Percentiles rank a stretch among this genome's conserved stretches.
Evolutionary conservation across 2,329 filamentous ascomycete species (phyloP).

Genomic region (Aspergillus candidus): DNA sequence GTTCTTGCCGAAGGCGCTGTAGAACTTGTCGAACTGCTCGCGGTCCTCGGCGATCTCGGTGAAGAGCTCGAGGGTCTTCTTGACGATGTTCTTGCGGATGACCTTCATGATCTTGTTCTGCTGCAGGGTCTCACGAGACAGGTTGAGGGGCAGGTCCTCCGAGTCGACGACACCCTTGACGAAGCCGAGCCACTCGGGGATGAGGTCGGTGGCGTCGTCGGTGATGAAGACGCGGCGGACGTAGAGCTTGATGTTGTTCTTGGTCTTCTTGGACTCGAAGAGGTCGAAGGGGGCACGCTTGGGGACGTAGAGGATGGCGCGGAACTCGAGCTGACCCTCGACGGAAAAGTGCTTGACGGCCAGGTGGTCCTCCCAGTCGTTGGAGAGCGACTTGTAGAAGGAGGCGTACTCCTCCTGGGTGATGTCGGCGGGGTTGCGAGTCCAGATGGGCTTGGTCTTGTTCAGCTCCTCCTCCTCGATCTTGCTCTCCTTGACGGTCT

Average conservation of each 20-base stretch:
- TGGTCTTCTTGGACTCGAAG: conserved; percentile 99
- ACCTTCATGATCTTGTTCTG: conserved; percentile 99
- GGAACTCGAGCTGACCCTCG: conserved; percentile 99
- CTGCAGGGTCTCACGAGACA: conserved; percentile 99
- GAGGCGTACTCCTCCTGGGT: conserved; percentile 92
- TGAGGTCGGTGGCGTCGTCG: conserved; percentile 96
- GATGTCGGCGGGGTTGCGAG: conserved; percentile 94
- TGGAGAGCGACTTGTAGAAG: conserved; percentile 99
- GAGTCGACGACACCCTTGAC: conserved; percentile 99
- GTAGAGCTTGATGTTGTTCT: conserved; percentile 99
- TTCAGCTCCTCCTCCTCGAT: conserved; percentile 99
- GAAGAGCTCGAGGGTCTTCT: conserved; percentile 99
- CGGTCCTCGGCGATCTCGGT: conserved; percentile 98
- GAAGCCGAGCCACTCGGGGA: conserved; percentile 98
- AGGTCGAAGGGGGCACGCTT: conserved; percentile 99
- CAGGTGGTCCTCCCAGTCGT: conserved; percentile 99
- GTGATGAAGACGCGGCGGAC: conserved; percentile 99
- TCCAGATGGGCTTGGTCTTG: conserved; percentile 99
- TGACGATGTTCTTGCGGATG: conserved; percentile 99
- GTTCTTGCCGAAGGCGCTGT: conserved; percentile 99
- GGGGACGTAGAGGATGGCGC: conserved; percentile 97
- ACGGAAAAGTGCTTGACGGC: conserved; percentile 99
- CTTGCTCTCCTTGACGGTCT: conserved; percentile 98
- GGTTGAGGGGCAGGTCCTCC: conserved; percentile 97
- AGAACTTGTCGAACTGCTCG: conserved; percentile 99